Evolutionary conservation across 371 early-diverging fungal species (phyloP).

Genomic region (Syncephalastrum monosporum): DNA sequence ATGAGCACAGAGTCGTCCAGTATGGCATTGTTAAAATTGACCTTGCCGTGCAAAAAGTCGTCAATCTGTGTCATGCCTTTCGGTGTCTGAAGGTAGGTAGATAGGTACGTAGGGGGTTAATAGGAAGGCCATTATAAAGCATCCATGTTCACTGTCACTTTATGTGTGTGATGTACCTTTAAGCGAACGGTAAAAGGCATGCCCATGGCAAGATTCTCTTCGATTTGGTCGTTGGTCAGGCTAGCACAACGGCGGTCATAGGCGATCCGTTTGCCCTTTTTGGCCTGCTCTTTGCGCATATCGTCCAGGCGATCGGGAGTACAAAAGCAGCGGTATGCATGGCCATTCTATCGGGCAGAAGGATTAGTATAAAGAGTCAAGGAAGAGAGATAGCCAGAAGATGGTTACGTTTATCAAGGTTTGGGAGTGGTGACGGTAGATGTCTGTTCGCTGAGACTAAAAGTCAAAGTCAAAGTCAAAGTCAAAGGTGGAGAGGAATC

Average conservation of each 20-base stretch:
- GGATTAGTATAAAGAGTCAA: not conserved
- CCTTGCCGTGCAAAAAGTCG: conserved; percentile 80
- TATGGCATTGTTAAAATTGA: conserved; percentile 67
- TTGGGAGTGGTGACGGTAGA: conserved; percentile 71
- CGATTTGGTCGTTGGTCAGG: conserved; percentile 61
- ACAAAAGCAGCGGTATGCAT: conserved; percentile 94
- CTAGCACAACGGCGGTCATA: conserved; percentile 85
- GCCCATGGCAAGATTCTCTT: conserved; percentile 52
- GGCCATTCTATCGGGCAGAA: conserved; percentile 39
- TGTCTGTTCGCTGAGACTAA: conserved; percentile 75
- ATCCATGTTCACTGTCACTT: not conserved
- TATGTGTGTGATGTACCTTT: conserved; percentile 45
- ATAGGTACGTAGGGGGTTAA: too few relatives aligned
- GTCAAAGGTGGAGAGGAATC: not conserved
- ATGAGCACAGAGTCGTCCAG: conserved; percentile 90
- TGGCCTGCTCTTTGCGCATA: conserved; percentile 56
- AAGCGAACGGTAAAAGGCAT: conserved; percentile 74
- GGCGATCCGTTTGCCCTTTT: conserved; percentile 58
- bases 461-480: too few relatives aligned
- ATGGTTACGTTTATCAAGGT: conserved; percentile 59
- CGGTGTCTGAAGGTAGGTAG: conserved; percentile 42
- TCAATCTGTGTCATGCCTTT: conserved; percentile 59
- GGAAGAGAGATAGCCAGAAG: not conserved
- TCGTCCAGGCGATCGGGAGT: conserved; percentile 67
- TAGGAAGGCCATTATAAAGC: not conserved